Evolutionary conservation across 2,329 filamentous ascomycete genomes (phyloP), one percentile per base, ranked within the genome.

Genomic region (Claviceps cyperi): DNA sequence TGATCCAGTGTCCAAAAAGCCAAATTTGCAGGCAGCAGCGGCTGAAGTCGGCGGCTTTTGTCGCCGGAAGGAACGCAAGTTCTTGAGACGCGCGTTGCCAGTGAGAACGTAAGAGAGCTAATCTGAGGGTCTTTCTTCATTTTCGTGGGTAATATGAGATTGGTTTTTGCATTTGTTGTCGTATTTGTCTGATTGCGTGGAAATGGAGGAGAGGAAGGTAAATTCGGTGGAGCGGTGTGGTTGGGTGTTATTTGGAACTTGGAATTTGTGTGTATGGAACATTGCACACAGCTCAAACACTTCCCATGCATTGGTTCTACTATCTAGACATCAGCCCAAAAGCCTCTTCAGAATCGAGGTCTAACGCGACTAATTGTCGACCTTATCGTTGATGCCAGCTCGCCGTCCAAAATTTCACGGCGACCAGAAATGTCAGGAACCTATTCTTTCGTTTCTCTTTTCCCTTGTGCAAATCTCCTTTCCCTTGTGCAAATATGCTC

Each of bases 81-180:
- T 36, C 50, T 15, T 24, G 13, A 28, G 44, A 46, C 56, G 60
- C 64, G 69, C 57, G 71, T 74, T 74, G 70, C 65, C 70, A 54
- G 52, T 75, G 72, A 73, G 72, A 75, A 75, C 70, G 63, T 59
- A 65, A 70, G 72, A 75, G 72, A 75, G 72, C 72, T 75, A 73
- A 74, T 75, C 72, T 75, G 72, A 75, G 72, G 72, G 72, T 60
- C 9, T 28, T n/a, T n/a, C 13, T 41, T 4, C n/a, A 21, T 36
- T 17, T 36, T 43, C 21, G 8, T 32, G 28, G 28, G 9, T 32
- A 32, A 32, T 32, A 32, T 32, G 3, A 32, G 8, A 4, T 40
- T 40, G 9, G 5, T 5, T 40, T 40, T 40, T 13, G 19, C 21
- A 14, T 21, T 21, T 41, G 9, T 19, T 22, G 9, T 7, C 2